A percentile compares a stretch with the other conserved stretches of the same genome.
Evolutionary conservation across 179 eudicot species (phyloP).

Genomic region (Camellia oleifera): DNA sequence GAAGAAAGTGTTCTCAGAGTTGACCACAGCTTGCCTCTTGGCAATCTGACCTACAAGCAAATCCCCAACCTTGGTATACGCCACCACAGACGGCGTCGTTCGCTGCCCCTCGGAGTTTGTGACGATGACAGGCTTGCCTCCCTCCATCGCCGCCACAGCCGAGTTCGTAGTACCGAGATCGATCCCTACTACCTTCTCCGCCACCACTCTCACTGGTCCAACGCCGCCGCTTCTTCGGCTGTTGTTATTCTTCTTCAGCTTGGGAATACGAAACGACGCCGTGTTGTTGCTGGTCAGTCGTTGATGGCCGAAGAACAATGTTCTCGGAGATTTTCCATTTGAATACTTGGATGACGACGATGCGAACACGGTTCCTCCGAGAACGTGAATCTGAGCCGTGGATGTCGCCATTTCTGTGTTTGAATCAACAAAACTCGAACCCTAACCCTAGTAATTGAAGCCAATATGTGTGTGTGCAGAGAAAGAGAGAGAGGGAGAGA

Average conservation of each 20-base stretch:
- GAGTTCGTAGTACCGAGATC: slow-evolving; percentile 92
- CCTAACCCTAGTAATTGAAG: slow-evolving; percentile 5
- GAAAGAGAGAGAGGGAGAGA: neutral
- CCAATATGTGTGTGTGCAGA: neutral
- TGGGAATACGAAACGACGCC: slow-evolving; percentile 29
- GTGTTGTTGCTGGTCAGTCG: slow-evolving; percentile 13
- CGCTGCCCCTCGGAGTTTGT: slow-evolving; percentile 90
- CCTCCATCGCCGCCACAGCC: slow-evolving; percentile 94
- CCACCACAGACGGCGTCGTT: slow-evolving; percentile 95
- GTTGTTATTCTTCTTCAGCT: slow-evolving; percentile 22
- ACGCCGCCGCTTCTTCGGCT: slow-evolving; percentile 12
- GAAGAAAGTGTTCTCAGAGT: slow-evolving; percentile 83
- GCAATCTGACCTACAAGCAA: slow-evolving; percentile 87
- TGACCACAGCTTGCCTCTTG: slow-evolving; percentile 87
- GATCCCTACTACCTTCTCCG: slow-evolving; percentile 90
- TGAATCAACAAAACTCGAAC: neutral
- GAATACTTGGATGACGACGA: slow-evolving; percentile 19
- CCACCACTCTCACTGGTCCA: slow-evolving; percentile 44
- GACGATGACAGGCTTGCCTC: slow-evolving; percentile 85
- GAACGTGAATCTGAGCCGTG: slow-evolving; percentile 53
- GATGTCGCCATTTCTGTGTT: slow-evolving; percentile 54
- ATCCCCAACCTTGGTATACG: slow-evolving; percentile 81
- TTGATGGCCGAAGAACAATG: slow-evolving; percentile 47
- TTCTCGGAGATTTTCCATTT: slow-evolving; percentile 13
- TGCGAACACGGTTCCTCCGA: slow-evolving; percentile 37